Evolutionary conservation across 495 filamentous ascomycete species (phyloP), one percentile per base, ranked within the genome.

Genomic region (Trichocladium antarcticum): DNA sequence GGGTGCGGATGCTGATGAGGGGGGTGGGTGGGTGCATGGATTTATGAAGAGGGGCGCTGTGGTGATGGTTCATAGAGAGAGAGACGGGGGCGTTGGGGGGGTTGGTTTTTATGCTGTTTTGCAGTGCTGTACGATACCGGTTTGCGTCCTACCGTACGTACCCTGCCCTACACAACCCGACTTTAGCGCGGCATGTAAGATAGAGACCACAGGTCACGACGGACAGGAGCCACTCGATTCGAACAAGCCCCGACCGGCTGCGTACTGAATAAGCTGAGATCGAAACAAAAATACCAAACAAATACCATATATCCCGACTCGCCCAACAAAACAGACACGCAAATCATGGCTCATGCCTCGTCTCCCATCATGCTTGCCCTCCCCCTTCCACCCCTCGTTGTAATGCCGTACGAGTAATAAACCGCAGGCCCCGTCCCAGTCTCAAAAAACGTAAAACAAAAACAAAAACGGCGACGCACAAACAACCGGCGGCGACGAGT

Each of bases 261-360:
- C n/a, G n/a, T n/a, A n/a, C n/a, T n/a, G n/a, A n/a, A n/a, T n/a
- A n/a, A n/a, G n/a, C n/a, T n/a, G n/a, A n/a, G n/a, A 41, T 41
- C n/a, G 31, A 32, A 32, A 21, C 24, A 35, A 40, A 17, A 31
- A 42, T 5, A 24, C 36, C 16, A 17, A 21, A 39, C 21, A 38
- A n/a, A 36, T 24, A 41, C 38, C 37, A 56, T 19, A 48, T 22
- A 37, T 51, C 37, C 39, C 37, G 38, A 42, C 47, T 50, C 43
- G 38, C 20, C 29, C 37, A 52, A 10, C 41, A 27, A 36, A 36
- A 34, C 16, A 45, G 36, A 35, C 37, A 38, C 5, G 10, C 11
- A 37, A 50, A 42, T 50, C 47, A 50, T 50, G 6, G 32, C 31
- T 45, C 44, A 53, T 53, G 22, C 42, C 14, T n/a, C 24, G 45